phyloP scores from a whole-genome alignment of 106 monocot genomes.

The Dendrobium officinale region DNA sequence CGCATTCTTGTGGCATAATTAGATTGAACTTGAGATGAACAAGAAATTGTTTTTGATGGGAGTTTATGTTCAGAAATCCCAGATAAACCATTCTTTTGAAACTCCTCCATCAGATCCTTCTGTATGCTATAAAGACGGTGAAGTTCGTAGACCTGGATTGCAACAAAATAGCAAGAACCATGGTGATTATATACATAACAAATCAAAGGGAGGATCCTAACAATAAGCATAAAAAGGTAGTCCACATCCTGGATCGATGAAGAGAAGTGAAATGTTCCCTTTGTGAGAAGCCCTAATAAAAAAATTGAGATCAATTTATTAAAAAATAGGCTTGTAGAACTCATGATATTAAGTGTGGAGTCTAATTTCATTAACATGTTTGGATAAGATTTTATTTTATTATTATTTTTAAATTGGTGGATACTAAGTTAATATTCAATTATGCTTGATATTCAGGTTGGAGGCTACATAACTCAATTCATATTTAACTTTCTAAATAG shows the following conservation, averaged over 20 bases:
- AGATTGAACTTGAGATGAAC: constrained; percentile 24
- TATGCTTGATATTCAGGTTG: too few species aligned
- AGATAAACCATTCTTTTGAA: constrained; percentile 23
- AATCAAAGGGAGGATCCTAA: not conserved
- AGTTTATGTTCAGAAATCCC: constrained; percentile 1
- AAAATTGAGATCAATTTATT: not conserved
- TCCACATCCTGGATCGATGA: not conserved
- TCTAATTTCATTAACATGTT: too few species aligned
- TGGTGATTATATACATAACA: not conserved
- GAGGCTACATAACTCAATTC: too few species aligned
- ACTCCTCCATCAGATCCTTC: constrained; percentile 56
- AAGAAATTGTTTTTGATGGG: constrained; percentile 28
- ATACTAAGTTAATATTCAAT: too few species aligned
- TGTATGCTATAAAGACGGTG: constrained; percentile 54
- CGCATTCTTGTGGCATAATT: constrained; percentile 2
- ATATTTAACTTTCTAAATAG: too few species aligned
- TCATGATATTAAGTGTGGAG: not conserved
- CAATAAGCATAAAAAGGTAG: not conserved
- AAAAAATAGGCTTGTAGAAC: not conserved
- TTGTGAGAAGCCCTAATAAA: not conserved
- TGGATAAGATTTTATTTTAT: too few species aligned
- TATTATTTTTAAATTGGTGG: too few species aligned
- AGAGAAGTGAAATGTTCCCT: not conserved
- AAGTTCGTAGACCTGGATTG: constrained; percentile 47
- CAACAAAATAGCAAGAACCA: not conserved